Evolutionary conservation across 768 basidiomycete genomes (phyloP).

Genomic region (Boletales sp.): DNA sequence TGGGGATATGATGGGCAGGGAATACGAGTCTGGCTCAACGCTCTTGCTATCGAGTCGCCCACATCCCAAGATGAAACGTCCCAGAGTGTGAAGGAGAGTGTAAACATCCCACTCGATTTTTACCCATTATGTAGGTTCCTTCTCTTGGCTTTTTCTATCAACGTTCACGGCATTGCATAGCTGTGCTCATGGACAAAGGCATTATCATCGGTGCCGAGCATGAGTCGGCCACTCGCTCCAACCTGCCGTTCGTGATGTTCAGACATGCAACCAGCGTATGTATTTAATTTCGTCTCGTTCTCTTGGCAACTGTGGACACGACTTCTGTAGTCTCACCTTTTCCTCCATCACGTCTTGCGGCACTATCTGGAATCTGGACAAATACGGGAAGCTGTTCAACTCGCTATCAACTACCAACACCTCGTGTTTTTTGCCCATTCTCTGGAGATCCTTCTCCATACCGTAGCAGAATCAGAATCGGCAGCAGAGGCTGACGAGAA

Average conservation of each 20-base stretch:
- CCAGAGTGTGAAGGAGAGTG: constrained; percentile 82
- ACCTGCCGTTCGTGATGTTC: constrained; percentile 87
- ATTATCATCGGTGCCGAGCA: constrained; percentile 96
- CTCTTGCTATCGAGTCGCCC: constrained; percentile 78
- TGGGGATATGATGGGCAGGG: constrained; percentile 95
- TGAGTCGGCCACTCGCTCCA: constrained; percentile 71
- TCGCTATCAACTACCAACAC: constrained; percentile 82
- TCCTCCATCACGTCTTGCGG: constrained; percentile 86
- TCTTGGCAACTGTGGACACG: not conserved
- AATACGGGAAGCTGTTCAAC: constrained; percentile 73
- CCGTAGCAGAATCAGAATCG: constrained; percentile 84
- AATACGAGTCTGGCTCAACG: constrained; percentile 94
- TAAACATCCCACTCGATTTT: constrained; percentile 88
- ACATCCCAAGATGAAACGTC: constrained; percentile 33
- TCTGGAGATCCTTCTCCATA: constrained; percentile 91
- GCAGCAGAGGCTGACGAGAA: constrained; percentile 30
- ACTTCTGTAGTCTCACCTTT: constrained; percentile 76
- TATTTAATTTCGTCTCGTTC: constrained; percentile 10
- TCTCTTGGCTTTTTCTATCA: not conserved
- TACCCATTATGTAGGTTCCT: constrained; percentile 81
- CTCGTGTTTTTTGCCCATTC: constrained; percentile 93
- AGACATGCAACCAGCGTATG: constrained; percentile 86
- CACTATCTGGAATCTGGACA: constrained; percentile 68
- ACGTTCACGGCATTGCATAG: constrained; percentile 38
- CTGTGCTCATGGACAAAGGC: constrained; percentile 98